phyloP scores from a whole-genome alignment of 345 rosid genomes.

The Camelina neglecta region DNA sequence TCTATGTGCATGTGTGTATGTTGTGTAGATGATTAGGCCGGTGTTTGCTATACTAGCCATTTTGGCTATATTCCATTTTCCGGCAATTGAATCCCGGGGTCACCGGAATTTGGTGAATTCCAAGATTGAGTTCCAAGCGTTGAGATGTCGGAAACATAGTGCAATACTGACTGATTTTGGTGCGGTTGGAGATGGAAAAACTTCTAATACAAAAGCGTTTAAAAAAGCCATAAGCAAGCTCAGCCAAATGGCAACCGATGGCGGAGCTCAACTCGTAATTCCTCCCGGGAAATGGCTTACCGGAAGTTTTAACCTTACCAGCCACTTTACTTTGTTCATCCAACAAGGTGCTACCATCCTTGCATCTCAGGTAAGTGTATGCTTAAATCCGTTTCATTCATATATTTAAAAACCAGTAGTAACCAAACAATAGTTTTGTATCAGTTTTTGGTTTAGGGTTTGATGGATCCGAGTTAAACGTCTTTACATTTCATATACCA shows the following conservation, averaged over 20 bases:
- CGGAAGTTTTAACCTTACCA: conserved; percentile 84
- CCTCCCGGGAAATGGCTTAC: conserved; percentile 89
- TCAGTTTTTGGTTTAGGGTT: conserved; percentile 7
- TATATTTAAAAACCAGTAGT: neutral
- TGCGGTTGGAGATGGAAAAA: conserved; percentile 79
- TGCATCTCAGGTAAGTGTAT: conserved; percentile 67
- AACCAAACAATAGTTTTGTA: neutral
- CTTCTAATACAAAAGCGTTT: conserved; percentile 67
- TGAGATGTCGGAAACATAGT: conserved; percentile 69
- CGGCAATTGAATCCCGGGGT: conserved; percentile 29
- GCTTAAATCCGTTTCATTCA: neutral
- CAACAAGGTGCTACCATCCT: conserved; percentile 67
- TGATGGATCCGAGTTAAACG: neutral
- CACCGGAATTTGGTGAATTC: neutral
- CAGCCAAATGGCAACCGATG: conserved; percentile 51
- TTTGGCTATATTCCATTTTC: conserved; percentile 35
- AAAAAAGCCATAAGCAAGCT: conserved; percentile 56
- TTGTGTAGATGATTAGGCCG: conserved; percentile 40
- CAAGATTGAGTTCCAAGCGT: conserved; percentile 46
- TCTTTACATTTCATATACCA: neutral
- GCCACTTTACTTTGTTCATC: conserved; percentile 81
- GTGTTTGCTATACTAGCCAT: conserved; percentile 17
- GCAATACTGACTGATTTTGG: conserved; percentile 73
- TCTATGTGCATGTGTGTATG: conserved; percentile 5
- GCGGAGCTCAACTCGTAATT: conserved; percentile 77